Base-by-base conservation (phyloP, 352 stramenopile genomes). In the Globisporangium cystogenes region DNA sequence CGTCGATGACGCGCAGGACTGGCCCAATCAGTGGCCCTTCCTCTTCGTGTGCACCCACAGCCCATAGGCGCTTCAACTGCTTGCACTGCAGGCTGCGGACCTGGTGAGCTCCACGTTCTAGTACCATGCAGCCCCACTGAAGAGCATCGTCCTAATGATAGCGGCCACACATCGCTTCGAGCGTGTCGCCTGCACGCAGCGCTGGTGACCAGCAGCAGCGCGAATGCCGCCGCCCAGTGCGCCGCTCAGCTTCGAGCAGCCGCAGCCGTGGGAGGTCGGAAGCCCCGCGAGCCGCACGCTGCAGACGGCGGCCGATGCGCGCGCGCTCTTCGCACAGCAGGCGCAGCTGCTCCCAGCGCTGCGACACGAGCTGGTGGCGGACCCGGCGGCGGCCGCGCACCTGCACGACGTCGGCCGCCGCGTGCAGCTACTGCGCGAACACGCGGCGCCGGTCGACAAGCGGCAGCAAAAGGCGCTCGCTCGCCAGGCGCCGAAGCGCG, bases 361-460 rank as follows among this genome's bases (percentile, higher is more conserved):
- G 29, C 55, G 68, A n/a, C 66, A 82, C 11, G 79, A 87, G 14
- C 68, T 74, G 55, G 45, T 44, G 11, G 27, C 69, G 37, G 65
- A 86, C 42, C 65, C 69, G 4, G 61, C 45, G 24, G 56, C 51
- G 15, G 62, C 51, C 3, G 64, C 77, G 43, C 79, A 86, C 49
- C 52, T 93, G 40, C 71, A 82, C 24, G 69, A 90, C 33, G 69
- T 93, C 16, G 79, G 82, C 1, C 68, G 71, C 3, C 72, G 68
- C 21, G 68, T 83, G 48, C 57, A 73, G 40, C 71, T 89, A 21
- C 55, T 90, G 44, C 59, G 70, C n/a, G 72, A 79, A 41, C 67
- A 74, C 2, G 71, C 64, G 2, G 70, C 70, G 49, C 59, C 52
- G 33, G 56, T 62, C 4, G 63, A 68, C 37, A 82, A 70, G 40